Base-by-base conservation (phyloP, 1,284 basidiomycete species). In the Cronartium quercuum region DNA sequence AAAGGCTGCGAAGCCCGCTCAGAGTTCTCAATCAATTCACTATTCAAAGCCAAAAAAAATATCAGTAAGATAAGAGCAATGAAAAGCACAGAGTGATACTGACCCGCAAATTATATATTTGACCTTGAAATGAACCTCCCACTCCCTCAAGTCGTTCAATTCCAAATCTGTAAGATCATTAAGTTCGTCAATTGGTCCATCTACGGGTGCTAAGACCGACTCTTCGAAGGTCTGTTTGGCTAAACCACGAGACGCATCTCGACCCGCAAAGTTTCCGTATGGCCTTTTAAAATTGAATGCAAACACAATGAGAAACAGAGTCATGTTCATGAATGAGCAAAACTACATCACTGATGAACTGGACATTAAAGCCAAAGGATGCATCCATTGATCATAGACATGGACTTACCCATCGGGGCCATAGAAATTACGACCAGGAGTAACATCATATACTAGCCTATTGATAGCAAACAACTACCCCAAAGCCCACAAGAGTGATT, bases 201-300 rank as follows among this genome's bases (percentile, higher is more conserved):
- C 79, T 6, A 79, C 29, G 4, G 79, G 77, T 1, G 79, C 78
- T 18, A 81, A 76, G 77, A 81, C 79, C 58, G 78, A 77, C 34
- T 68, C 37, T n/a, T 79, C 79, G 64, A 80, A 80, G 0, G 75
- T 76, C 58, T 80, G 79, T 60, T 79, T 79, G 0, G 80, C 79
- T 29, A 81, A 70, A 0, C 80, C 80, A 41, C 80, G 76, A 41
- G 79, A 79, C n/a, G 79, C 80, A 76, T 81, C 80, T 24, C 80
- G 62, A 1, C 80, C 80, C 3, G 79, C 80, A 57, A 81, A 81
- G 21, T 64, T 75, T 6, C 63, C 64, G 47, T 75, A 71, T 29
- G 64, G 63, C 21, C 62, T 68, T 21, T 37, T 9, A 37, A 47
- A n/a, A 37, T 29, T 44, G 55, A 37, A 47, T 42, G 7, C 15